Percentiles rank a stretch among this genome's conserved stretches.
These are phyloP conservation scores for Oenanthe sinensis DNA, from an alignment of 129 eudicot genomes.

Conservation along the genomic window DNA sequence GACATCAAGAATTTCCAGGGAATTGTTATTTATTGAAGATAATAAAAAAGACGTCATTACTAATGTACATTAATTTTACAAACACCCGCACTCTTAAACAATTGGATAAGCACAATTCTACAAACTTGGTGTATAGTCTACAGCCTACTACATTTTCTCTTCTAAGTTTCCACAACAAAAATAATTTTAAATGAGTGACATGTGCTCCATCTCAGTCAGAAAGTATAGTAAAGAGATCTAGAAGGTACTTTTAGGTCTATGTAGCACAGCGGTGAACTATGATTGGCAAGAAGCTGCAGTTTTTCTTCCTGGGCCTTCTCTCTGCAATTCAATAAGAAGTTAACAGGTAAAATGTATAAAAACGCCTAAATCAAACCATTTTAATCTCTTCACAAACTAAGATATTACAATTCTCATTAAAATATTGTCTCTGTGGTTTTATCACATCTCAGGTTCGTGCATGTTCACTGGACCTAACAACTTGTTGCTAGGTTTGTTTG, in stretches of 20 bases:
- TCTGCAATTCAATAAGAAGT: conserved; percentile 37
- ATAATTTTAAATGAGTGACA: background rate
- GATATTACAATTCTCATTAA: background rate
- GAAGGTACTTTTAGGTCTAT: conserved; percentile 59
- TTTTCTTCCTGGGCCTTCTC: conserved; percentile 54
- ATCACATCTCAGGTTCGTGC: conserved; percentile 7
- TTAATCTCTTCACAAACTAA: background rate
- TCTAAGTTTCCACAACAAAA: background rate
- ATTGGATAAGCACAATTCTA: background rate
- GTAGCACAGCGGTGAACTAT: conserved; percentile 48
- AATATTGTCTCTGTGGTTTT: background rate
- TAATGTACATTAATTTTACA: background rate
- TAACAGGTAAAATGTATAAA: background rate
- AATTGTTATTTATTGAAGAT: background rate
- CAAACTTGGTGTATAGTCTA: background rate
- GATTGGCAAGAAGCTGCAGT: conserved; percentile 49
- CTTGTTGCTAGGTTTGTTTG: background rate
- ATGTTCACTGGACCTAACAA: background rate
- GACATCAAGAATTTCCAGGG: background rate
- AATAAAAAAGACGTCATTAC: background rate
- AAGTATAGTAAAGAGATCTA: background rate
- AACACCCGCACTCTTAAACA: background rate
- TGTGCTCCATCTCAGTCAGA: background rate
- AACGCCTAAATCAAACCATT: background rate
- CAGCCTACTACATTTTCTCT: background rate